These are phyloP conservation scores for Boletus tomentosulus DNA, from an alignment of 768 basidiomycete species.

Conservation along the genomic window DNA sequence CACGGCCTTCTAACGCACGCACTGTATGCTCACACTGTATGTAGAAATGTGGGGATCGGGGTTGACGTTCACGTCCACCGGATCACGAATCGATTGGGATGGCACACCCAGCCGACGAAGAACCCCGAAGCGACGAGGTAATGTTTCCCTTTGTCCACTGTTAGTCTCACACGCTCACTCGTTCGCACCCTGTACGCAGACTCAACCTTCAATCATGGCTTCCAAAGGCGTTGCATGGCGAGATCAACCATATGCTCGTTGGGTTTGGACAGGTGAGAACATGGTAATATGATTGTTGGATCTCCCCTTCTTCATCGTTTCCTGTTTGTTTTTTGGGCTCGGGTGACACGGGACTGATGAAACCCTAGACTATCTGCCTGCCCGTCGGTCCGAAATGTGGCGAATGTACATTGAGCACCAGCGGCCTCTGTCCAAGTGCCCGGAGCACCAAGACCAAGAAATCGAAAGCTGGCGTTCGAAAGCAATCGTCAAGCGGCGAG, in stretches of 20 bases:
- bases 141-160: not conserved
- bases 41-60: slow-evolving; percentile 83
- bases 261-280: slow-evolving; percentile 75
- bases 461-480: slow-evolving; percentile 10
- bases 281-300: not conserved
- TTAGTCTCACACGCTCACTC: not conserved
- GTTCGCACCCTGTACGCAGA: not conserved
- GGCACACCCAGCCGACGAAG: slow-evolving; percentile 85
- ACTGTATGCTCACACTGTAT: not conserved
- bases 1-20: no score
- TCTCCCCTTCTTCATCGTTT: not conserved
- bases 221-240: slow-evolving; percentile 62
- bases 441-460: slow-evolving; percentile 23
- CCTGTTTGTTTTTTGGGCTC: not conserved
- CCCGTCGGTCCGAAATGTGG: slow-evolving; percentile 65
- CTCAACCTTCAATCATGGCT: slow-evolving; percentile 61
- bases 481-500: not conserved
- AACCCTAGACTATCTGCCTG: slow-evolving; percentile 55
- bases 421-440: slow-evolving; percentile 67
- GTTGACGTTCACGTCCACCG: slow-evolving; percentile 96
- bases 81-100: slow-evolving; percentile 89
- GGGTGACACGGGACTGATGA: not conserved
- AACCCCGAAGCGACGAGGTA: slow-evolving; percentile 87
- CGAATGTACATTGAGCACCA: slow-evolving; percentile 51
- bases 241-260: slow-evolving; percentile 79